Percentiles rank a stretch among this genome's conserved stretches.
phyloP scores from a whole-genome alignment of 768 basidiomycete genomes.

The Termitomyces sp. region DNA sequence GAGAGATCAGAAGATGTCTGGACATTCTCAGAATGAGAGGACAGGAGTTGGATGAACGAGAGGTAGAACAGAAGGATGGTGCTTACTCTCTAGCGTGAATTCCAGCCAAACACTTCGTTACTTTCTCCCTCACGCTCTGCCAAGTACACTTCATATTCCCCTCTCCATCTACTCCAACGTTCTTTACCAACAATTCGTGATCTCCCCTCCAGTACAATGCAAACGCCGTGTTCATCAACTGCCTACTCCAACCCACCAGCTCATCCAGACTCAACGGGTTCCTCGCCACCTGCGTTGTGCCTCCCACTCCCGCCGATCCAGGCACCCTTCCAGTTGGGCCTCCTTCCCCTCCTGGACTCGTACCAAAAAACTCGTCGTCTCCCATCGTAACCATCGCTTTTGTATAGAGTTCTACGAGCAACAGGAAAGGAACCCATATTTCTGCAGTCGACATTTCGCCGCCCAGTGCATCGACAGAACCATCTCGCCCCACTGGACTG shows the following conservation, averaged over 20 bases:
- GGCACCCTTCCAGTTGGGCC: not conserved
- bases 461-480: conserved; percentile 17
- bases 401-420: conserved; percentile 77
- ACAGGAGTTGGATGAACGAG: not conserved
- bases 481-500: conserved; percentile 58
- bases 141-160: conserved; percentile 42
- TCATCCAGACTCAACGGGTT: conserved; percentile 86
- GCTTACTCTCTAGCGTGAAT: conserved; percentile 89
- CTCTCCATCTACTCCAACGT: not conserved
- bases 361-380: conserved; percentile 93
- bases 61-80: not conserved
- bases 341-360: conserved; percentile 1
- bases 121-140: conserved; percentile 68
- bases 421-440: conserved; percentile 64
- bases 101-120: conserved; percentile 73
- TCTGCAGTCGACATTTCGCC: conserved; percentile 31
- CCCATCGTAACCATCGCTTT: conserved; percentile 87
- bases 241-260: conserved; percentile 64
- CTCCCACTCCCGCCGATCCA: not conserved
- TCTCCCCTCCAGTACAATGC: conserved; percentile 52
- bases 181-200: conserved; percentile 20
- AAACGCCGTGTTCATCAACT: conserved; percentile 82
- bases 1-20: not conserved
- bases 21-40: not conserved
- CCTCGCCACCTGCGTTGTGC: conserved; percentile 24